phyloP scores from a whole-genome alignment of 2,329 filamentous ascomycete genomes.

The Madurella mycetomatis region DNA sequence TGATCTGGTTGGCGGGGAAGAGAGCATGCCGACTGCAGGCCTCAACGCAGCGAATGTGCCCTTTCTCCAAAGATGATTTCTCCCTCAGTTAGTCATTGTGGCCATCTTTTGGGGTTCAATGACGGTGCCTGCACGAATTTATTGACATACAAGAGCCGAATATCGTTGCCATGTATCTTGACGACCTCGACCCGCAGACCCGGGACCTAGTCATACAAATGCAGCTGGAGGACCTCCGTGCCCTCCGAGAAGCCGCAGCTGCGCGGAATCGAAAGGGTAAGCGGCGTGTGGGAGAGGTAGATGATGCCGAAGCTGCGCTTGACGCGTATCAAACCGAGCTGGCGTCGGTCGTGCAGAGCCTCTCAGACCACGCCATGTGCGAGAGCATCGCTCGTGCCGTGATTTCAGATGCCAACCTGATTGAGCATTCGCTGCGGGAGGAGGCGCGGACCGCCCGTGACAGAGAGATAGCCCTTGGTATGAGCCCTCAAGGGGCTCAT shows the following conservation, averaged over 20 bases:
- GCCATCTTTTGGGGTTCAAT: not conserved
- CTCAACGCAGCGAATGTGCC: too few relatives aligned
- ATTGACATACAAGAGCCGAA: not conserved
- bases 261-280: slow-evolving; percentile 20
- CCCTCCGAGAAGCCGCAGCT: not conserved
- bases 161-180: not conserved
- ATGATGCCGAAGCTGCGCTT: slow-evolving; percentile 15
- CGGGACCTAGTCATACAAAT: slow-evolving; percentile 16
- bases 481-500: not conserved
- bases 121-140: not conserved
- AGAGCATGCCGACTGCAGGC: too few relatives aligned
- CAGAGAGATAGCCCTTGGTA: slow-evolving; percentile 11
- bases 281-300: slow-evolving; percentile 9
- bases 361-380: slow-evolving; percentile 18
- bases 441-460: slow-evolving; percentile 18
- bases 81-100: not conserved
- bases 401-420: slow-evolving; percentile 9
- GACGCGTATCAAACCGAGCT: slow-evolving; percentile 18
- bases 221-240: slow-evolving; percentile 21
- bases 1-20: too few relatives aligned
- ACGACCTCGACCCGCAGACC: not conserved
- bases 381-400: slow-evolving; percentile 22
- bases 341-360: not conserved
- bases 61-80: too few relatives aligned
- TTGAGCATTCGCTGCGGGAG: slow-evolving; percentile 1